phyloP scores from a whole-genome alignment of 805 yeast genomes.

The Candida vartiovaarae region DNA sequence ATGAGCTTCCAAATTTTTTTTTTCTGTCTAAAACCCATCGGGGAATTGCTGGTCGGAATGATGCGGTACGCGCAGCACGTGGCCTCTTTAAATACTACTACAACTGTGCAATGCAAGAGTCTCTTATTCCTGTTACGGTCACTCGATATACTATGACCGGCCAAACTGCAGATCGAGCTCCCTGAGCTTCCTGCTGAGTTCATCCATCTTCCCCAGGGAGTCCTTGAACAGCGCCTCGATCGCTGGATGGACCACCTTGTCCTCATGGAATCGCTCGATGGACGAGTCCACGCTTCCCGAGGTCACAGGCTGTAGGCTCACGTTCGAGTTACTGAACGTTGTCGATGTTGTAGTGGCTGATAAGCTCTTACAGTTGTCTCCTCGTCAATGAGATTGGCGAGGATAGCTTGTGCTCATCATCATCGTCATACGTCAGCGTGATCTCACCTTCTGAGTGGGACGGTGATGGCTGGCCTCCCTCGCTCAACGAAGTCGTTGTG shows the following conservation, averaged over 20 bases:
- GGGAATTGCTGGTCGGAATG: no score
- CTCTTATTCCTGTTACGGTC: no score
- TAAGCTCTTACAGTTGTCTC: conserved; percentile 9
- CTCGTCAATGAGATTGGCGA: conserved; percentile 18
- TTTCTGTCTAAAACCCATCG: background rate
- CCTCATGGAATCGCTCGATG: background rate
- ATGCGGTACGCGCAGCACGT: background rate
- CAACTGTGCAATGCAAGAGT: no score
- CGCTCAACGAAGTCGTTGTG: conserved; percentile 10
- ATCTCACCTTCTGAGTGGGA: conserved; percentile 7
- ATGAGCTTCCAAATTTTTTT: conserved; percentile 1
- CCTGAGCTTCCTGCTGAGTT: conserved; percentile 24
- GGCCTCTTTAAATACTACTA: no score
- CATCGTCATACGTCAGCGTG: conserved; percentile 11
- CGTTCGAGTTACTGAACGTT: conserved; percentile 20
- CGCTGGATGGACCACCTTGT: conserved; percentile 31
- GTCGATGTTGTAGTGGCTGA: conserved; percentile 18
- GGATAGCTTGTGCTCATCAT: conserved; percentile 9
- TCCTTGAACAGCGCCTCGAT: conserved; percentile 53
- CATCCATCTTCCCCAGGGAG: conserved; percentile 41
- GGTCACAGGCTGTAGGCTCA: conserved; percentile 12
- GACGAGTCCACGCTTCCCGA: conserved; percentile 8
- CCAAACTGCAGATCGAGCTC: conserved; percentile 4
- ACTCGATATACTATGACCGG: no score
- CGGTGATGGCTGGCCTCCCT: conserved; percentile 9